Percentiles rank a stretch among this genome's conserved stretches.
These are phyloP conservation scores for Saccharomyces cerevisiae DNA, from an alignment of 805 yeast species.

Conservation along the genomic window DNA sequence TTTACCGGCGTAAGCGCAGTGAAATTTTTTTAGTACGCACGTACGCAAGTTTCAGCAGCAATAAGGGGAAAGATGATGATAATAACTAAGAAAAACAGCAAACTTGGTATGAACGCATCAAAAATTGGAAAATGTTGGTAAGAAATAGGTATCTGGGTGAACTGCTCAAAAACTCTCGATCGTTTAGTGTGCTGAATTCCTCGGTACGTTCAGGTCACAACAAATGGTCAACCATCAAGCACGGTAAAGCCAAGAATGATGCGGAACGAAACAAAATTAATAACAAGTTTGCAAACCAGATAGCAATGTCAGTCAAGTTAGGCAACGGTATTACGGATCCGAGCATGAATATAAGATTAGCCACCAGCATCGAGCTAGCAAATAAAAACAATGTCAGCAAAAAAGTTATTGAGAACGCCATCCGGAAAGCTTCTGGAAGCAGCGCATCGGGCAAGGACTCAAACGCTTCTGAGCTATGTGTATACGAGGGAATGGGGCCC, in stretches of 20 bases:
- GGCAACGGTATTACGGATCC: conserved; percentile 61
- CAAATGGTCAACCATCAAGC: conserved; percentile 93
- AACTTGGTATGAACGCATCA: not conserved
- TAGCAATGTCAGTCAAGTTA: conserved; percentile 61
- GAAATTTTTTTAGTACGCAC: not conserved
- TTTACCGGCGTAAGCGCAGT: not conserved
- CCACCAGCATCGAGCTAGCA: conserved; percentile 72
- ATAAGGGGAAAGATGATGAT: not conserved
- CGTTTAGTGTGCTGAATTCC: not conserved
- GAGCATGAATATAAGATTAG: conserved; percentile 48
- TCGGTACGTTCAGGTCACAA: conserved; percentile 57
- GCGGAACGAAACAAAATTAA: conserved; percentile 63
- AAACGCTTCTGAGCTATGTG: conserved; percentile 43
- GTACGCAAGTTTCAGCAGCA: not conserved
- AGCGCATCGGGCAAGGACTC: conserved; percentile 42
- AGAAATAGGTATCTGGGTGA: not conserved
- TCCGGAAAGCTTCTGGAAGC: conserved; percentile 70
- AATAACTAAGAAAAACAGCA: not conserved
- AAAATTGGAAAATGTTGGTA: not conserved
- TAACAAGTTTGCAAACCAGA: conserved; percentile 62
- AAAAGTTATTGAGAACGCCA: conserved; percentile 78
- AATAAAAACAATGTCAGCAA: conserved; percentile 66
- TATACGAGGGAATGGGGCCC: conserved; percentile 88
- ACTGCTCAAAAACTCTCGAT: not conserved
- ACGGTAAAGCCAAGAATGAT: conserved; percentile 89